phyloP scores from a whole-genome alignment of 345 rosid species.

The Cardamine chenopodiifolia region DNA sequence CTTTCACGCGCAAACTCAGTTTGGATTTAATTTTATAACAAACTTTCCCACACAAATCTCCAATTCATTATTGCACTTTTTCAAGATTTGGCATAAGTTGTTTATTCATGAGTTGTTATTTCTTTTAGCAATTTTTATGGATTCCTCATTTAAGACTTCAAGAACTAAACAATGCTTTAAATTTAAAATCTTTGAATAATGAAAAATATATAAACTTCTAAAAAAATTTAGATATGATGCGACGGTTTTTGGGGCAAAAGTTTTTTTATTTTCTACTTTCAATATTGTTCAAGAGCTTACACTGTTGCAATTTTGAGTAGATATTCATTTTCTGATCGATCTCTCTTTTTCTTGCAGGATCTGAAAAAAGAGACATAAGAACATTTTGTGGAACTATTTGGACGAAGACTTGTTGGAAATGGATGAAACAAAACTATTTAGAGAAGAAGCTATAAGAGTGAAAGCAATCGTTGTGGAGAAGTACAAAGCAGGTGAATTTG shows the following conservation, averaged over 20 bases:
- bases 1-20: too few relatives aligned
- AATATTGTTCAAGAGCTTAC: too few relatives aligned
- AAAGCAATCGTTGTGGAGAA: slow-evolving; percentile 55
- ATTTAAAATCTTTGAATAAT: not conserved
- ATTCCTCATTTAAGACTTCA: not conserved
- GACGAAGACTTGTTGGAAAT: slow-evolving; percentile 2
- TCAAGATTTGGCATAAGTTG: not conserved
- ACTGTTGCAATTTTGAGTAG: too few relatives aligned
- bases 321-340: too few relatives aligned
- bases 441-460: slow-evolving; percentile 48
- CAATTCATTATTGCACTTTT: not conserved
- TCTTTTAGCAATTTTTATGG: not conserved
- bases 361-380: not conserved
- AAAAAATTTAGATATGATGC: too few relatives aligned
- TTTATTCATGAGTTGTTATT: not conserved
- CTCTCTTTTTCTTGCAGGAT: not conserved
- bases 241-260: not conserved
- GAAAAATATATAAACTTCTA: not conserved
- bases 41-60: not conserved
- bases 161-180: not conserved
- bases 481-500: slow-evolving; percentile 44
- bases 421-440: not conserved
- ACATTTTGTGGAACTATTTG: not conserved
- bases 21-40: too few relatives aligned
- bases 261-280: not conserved